These are phyloP conservation scores for Colletotrichum simmondsii DNA, from an alignment of 2,329 filamentous ascomycete species.

Conservation along the genomic window DNA sequence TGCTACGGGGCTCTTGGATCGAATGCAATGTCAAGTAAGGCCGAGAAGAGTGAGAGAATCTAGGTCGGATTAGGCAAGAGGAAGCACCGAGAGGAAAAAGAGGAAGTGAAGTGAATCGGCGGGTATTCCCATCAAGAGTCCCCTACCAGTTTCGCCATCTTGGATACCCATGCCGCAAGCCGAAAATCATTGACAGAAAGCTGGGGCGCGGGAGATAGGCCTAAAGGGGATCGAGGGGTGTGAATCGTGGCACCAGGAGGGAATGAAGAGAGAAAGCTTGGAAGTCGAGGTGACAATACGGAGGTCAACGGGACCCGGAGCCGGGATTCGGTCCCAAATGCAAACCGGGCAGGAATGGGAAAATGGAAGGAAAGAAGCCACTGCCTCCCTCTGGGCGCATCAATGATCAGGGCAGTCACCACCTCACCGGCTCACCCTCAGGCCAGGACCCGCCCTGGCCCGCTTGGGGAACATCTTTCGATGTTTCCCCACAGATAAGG, in stretches of 20 bases:
- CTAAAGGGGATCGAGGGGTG: not conserved
- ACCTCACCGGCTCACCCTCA: not conserved
- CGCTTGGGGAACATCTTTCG: conserved; percentile 27
- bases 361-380: not conserved
- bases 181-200: not conserved
- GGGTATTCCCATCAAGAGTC: conserved; percentile 20
- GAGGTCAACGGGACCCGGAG: not conserved
- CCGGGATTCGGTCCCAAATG: not conserved
- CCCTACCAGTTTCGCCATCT: conserved; percentile 15
- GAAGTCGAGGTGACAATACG: not conserved
- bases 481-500: conserved; percentile 34
- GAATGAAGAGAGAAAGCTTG: not conserved
- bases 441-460: conserved; percentile 9
- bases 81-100: conserved; percentile 8
- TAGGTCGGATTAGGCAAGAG: conserved; percentile 19
- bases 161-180: not conserved
- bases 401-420: not conserved
- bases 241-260: not conserved
- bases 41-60: conserved; percentile 22
- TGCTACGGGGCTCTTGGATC: conserved; percentile 2
- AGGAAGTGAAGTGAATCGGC: conserved; percentile 2
- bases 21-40: conserved; percentile 3
- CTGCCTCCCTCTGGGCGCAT: not conserved
- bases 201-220: not conserved
- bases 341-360: not conserved